Evolutionary conservation across 225 moss, liverwort and hornwort genomes (phyloP).

Genomic region (Pseudoscleropodium purum): DNA sequence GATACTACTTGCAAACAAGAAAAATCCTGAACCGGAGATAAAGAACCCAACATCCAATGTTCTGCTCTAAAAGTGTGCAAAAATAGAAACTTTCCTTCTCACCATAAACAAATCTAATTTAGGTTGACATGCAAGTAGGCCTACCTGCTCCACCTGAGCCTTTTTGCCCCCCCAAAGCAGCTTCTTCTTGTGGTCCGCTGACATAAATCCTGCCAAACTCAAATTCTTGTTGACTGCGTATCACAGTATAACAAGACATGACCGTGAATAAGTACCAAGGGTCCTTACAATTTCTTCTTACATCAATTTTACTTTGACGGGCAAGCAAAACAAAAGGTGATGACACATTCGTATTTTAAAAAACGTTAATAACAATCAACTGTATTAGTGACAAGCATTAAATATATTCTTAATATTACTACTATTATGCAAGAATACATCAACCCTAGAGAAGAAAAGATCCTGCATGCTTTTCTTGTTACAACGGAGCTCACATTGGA

Average conservation of each 20-base stretch:
- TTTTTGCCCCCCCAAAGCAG: constrained; percentile 97
- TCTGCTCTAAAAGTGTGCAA: not conserved
- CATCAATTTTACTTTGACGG: not conserved
- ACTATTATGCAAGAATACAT: not conserved
- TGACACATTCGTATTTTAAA: not conserved
- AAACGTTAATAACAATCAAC: not conserved
- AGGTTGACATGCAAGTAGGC: not conserved
- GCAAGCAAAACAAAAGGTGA: not conserved
- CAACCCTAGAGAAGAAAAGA: not conserved
- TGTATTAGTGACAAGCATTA: not conserved
- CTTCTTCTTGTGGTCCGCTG: constrained; percentile 97
- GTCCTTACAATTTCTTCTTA: not conserved
- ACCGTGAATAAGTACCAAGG: not conserved
- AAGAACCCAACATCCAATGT: not conserved
- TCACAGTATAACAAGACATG: not conserved
- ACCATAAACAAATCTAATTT: not conserved
- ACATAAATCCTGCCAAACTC: constrained; percentile 84
- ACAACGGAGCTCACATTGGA: not conserved
- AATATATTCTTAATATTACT: not conserved
- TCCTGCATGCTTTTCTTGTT: not conserved
- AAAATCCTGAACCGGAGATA: not conserved
- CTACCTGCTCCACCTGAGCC: constrained; percentile 76
- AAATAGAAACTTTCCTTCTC: not conserved
- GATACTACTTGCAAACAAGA: not conserved
- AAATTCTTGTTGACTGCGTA: constrained; percentile 94